A percentile compares a stretch with the other conserved stretches of the same genome.
Evolutionary conservation across 208 protist genomes (phyloP).

Genomic region (Trypanosoma grayi): DNA sequence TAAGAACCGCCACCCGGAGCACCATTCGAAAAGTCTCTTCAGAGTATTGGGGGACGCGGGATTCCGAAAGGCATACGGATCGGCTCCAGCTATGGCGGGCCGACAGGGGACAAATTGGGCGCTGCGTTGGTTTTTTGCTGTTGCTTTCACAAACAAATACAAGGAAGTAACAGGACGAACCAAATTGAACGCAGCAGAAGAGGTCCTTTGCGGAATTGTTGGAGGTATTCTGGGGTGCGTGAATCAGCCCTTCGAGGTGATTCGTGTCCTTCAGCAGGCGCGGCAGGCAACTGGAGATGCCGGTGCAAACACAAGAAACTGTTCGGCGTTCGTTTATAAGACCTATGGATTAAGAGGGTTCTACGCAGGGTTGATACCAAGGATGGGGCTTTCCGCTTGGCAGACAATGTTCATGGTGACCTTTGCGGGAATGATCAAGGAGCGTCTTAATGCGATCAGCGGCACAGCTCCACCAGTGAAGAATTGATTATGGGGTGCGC

Average conservation of each 20-base stretch:
- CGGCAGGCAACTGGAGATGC: constrained; percentile 16
- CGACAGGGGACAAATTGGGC: constrained; percentile 49
- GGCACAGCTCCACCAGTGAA: background rate
- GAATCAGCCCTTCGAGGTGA: constrained; percentile 55
- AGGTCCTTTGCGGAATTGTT: constrained; percentile 33
- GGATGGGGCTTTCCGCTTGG: constrained; percentile 41
- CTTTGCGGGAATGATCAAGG: constrained; percentile 29
- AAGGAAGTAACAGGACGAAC: constrained; percentile 15
- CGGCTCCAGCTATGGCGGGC: constrained; percentile 23
- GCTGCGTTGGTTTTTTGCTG: constrained; percentile 34
- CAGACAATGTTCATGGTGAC: constrained; percentile 54
- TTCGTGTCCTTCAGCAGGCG: constrained; percentile 40
- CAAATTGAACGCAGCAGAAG: constrained; percentile 26
- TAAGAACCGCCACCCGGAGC: constrained; percentile 28
- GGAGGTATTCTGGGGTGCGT: constrained; percentile 37
- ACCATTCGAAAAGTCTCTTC: constrained; percentile 8
- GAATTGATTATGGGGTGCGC: background rate
- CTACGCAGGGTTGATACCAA: constrained; percentile 34
- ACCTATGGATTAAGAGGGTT: constrained; percentile 32
- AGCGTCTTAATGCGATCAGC: constrained; percentile 8
- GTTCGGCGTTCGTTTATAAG: constrained; percentile 26
- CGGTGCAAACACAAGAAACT: constrained; percentile 12
- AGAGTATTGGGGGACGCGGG: constrained; percentile 13
- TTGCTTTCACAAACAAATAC: constrained; percentile 24
- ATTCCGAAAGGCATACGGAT: constrained; percentile 20